These are phyloP conservation scores for Musa troglodytarum DNA, from an alignment of 176 grass and related monocot species.

Conservation along the genomic window DNA sequence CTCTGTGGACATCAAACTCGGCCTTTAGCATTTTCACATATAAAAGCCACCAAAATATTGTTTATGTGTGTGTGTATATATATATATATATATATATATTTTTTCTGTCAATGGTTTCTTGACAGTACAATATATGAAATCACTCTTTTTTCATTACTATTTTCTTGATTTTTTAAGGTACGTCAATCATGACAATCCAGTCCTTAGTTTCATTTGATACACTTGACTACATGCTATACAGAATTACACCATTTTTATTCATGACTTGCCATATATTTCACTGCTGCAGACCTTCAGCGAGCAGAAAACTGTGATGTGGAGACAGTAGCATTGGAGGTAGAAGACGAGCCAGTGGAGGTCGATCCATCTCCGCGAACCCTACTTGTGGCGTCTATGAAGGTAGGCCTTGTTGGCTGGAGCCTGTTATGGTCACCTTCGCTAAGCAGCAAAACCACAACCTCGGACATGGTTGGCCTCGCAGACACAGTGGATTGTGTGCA, in stretches of 20 bases:
- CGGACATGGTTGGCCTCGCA: conserved; percentile 70
- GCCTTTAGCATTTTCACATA: neutral
- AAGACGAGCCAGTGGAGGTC: conserved; percentile 41
- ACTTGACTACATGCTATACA: no score
- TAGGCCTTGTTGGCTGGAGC: conserved; percentile 47
- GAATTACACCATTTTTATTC: no score
- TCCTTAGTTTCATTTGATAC: no score
- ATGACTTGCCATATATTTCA: no score
- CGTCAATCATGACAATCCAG: no score
- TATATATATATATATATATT: neutral
- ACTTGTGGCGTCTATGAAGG: conserved; percentile 56
- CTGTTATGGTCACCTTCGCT: conserved; percentile 27
- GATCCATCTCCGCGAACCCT: conserved; percentile 43
- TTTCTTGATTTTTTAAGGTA: no score
- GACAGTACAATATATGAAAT: neutral
- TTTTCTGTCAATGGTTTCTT: neutral
- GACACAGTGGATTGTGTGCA: conserved; percentile 66
- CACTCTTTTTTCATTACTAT: neutral
- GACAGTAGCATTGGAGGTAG: conserved; percentile 50
- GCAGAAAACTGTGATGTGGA: conserved; percentile 42
- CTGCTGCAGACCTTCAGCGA: conserved; percentile 24
- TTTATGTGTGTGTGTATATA: no score
- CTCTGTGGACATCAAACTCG: neutral
- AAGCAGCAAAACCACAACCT: conserved; percentile 51
- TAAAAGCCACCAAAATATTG: no score